Base-by-base conservation (phyloP, 2,329 filamentous ascomycete genomes). In the Geosmithia flava region DNA sequence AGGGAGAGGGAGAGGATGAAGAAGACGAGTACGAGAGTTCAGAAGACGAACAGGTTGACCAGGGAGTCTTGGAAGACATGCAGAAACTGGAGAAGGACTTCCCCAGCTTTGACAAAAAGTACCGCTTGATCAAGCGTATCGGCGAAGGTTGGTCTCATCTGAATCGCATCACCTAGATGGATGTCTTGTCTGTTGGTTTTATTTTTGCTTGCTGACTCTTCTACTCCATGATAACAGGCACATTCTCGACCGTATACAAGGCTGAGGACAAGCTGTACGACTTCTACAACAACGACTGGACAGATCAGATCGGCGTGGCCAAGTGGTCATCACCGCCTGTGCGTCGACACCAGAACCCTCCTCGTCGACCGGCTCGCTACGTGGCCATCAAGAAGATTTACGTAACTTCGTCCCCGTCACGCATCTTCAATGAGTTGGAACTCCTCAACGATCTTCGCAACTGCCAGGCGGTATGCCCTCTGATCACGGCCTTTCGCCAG, bases 381-480 rank as follows among this genome's bases (percentile, higher is more conserved):
- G 94, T 98, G 52, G 93, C 94, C 19, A 87, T 98, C 66, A 98
- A 98, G 70, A 98, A 98, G 70, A 98, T 98, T 56, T 98, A 98
- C 64, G 93, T 97, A 54, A 98, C 94, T 1, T 96, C 90, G 53
- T 96, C 89, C 55, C 93, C 93, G 0, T 76, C 83, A 27, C 86
- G 93, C 44, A 97, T 98, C 56, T 80, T 95, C 60, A 98, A 98
- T 68, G 93, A 98, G 66, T 81, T 98, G 17, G 91, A 97, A 58
- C 76, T 98, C 20, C 78, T 98, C 20, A 81, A 95, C 61, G 89
- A 95, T 61, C 77, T 98, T 8, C 80, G 85, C 46, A 79, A 85
- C 49, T 95, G 85, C 51, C 76, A 80, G 40, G 88, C 87, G 2
- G 90, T 98, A 23, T 97, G 93, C 56, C 91, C 93, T 33, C 76